A percentile compares a stretch with the other conserved stretches of the same genome.
These are phyloP conservation scores for Alternaria triticimaculans DNA, from an alignment of 2,329 filamentous ascomycete genomes.

Conservation along the genomic window DNA sequence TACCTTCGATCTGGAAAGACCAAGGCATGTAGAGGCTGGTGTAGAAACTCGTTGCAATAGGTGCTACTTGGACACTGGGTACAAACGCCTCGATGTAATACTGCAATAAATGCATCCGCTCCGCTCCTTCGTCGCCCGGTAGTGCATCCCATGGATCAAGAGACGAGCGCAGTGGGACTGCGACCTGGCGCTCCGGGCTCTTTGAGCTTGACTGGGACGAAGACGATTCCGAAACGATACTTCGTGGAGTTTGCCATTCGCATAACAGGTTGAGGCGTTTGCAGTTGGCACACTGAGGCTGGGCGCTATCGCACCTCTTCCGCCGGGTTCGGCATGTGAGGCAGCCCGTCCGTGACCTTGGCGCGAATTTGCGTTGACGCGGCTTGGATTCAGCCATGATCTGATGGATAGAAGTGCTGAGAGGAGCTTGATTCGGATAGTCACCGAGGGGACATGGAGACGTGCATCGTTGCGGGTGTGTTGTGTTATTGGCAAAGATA, in stretches of 20 bases:
- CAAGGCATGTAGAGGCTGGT: conserved; percentile 46
- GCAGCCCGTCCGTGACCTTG: conserved; percentile 46
- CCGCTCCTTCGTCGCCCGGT: conserved; percentile 30
- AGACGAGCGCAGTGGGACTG: conserved; percentile 25
- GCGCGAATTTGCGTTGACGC: conserved; percentile 47
- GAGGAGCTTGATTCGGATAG: conserved; percentile 12
- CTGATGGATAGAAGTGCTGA: conserved; percentile 8
- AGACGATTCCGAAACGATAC: conserved; percentile 18
- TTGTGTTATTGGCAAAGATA: conserved; percentile 7
- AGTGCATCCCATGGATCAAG: conserved; percentile 42
- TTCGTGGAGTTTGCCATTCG: conserved; percentile 44
- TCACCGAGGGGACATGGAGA: conserved; percentile 14
- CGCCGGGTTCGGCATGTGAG: conserved; percentile 44
- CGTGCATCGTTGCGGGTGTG: conserved; percentile 14
- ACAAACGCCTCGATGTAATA: conserved; percentile 48
- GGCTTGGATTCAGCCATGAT: conserved; percentile 43
- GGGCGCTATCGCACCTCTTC: conserved; percentile 45
- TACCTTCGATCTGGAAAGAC: conserved; percentile 44
- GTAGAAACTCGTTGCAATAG: conserved; percentile 45
- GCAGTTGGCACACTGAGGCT: conserved; percentile 45
- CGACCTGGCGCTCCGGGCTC: conserved; percentile 21
- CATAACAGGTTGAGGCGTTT: conserved; percentile 44
- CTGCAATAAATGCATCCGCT: conserved; percentile 39
- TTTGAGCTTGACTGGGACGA: conserved; percentile 11
- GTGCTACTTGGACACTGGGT: conserved; percentile 46